Percentiles rank a stretch among this genome's conserved stretches.
Evolutionary conservation across 805 yeast genomes (phyloP).

Genomic region (Starmerella powellii): DNA sequence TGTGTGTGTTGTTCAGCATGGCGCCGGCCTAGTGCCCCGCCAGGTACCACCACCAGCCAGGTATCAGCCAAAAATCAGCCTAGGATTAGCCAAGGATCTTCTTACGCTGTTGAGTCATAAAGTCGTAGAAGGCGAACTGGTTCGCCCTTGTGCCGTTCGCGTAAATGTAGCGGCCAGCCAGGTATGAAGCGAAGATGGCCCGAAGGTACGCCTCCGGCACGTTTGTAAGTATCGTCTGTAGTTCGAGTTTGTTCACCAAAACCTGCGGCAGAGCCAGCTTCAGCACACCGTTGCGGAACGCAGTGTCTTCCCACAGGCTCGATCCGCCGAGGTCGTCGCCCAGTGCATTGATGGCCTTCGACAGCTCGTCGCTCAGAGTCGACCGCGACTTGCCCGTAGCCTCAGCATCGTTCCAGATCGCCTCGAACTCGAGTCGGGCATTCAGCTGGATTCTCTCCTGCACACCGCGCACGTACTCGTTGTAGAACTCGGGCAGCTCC

Average conservation of each 20-base stretch:
- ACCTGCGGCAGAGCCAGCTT: slow-evolving; percentile 65
- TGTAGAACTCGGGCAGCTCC: slow-evolving; percentile 59
- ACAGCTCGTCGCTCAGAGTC: slow-evolving; percentile 65
- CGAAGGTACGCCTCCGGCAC: slow-evolving; percentile 81
- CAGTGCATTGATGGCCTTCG: slow-evolving; percentile 70
- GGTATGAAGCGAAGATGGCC: slow-evolving; percentile 76
- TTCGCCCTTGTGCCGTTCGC: slow-evolving; percentile 68
- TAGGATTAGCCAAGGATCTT: neutral
- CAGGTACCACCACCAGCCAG: no score
- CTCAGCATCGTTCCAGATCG: slow-evolving; percentile 67
- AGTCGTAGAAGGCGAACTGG: slow-evolving; percentile 41
- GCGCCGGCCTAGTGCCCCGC: no score
- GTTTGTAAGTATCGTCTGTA: slow-evolving; percentile 53
- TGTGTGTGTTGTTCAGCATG: no score
- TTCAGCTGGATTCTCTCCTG: slow-evolving; percentile 64
- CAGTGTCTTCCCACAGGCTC: slow-evolving; percentile 69
- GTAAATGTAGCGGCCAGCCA: slow-evolving; percentile 78
- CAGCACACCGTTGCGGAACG: slow-evolving; percentile 66
- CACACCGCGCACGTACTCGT: slow-evolving; percentile 71
- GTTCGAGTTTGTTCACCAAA: slow-evolving; percentile 48
- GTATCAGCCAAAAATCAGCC: neutral
- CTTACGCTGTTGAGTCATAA: slow-evolving; percentile 28
- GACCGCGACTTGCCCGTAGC: slow-evolving; percentile 49
- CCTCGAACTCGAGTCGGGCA: slow-evolving; percentile 75
- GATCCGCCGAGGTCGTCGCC: slow-evolving; percentile 76